Evolutionary conservation across 495 filamentous ascomycete species (phyloP).

Genomic region (Ramalina intermedia): DNA sequence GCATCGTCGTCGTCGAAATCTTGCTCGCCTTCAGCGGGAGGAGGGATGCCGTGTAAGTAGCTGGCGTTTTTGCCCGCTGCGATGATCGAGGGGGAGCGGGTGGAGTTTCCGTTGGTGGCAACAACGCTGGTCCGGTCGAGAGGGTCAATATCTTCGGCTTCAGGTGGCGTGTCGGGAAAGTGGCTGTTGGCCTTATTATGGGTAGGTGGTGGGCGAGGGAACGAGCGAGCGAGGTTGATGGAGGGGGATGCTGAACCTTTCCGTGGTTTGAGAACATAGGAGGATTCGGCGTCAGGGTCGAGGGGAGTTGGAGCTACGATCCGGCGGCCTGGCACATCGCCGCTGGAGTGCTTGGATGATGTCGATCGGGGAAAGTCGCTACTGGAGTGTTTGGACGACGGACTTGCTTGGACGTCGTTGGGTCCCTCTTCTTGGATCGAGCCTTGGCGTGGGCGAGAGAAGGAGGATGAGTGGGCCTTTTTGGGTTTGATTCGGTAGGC

Average conservation of each 20-base stretch:
- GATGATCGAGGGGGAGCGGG: background rate
- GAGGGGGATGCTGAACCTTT: background rate
- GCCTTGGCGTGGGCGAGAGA: background rate
- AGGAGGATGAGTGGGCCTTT: background rate
- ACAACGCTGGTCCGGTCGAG: background rate
- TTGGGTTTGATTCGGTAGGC: conserved; percentile 2
- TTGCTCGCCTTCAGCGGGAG: background rate
- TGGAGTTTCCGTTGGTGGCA: background rate
- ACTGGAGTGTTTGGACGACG: no score
- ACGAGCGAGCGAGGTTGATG: background rate
- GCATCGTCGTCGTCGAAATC: background rate
- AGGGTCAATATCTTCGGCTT: background rate
- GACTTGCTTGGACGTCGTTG: no score
- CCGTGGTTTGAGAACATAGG: background rate
- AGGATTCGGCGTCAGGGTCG: background rate
- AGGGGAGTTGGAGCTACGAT: no score
- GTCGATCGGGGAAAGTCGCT: no score
- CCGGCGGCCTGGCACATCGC: no score
- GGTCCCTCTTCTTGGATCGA: background rate
- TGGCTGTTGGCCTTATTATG: background rate
- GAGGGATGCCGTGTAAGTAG: background rate
- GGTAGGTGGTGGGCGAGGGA: background rate
- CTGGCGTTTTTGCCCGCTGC: background rate
- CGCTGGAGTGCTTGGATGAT: no score
- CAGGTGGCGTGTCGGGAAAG: background rate